Base-by-base conservation (phyloP, 352 stramenopile genomes). In the Pythium chondricola region DNA sequence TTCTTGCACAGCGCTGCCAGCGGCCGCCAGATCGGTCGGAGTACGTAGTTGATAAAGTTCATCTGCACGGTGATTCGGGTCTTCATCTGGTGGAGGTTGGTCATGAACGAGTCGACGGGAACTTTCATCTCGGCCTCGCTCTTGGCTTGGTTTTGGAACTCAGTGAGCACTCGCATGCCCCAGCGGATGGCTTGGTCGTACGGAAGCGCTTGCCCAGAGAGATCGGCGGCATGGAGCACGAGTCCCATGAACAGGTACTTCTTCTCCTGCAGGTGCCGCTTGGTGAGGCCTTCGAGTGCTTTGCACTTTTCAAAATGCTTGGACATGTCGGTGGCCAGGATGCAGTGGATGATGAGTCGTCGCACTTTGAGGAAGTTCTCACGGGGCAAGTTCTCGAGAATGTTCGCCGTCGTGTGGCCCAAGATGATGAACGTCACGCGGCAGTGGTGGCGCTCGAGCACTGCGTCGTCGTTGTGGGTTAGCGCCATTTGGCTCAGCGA, bases 371-470 rank as follows among this genome's bases (percentile, higher is more conserved):
- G 44, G 26, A 89, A 86, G 17, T 50, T 69, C 3, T 72, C 65
- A 8, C 65, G 65, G 0, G 69, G 48, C 36, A 83, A 40, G 31
- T 73, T 68, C 39, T 73, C 70, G 18, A 90, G 49, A 26, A 89
- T 71, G 43, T 88, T 86, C 25, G 64, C 76, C 10, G 71, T 65
- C 36, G 64, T 56, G 24, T 77, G 67, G 48, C 68, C 71, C 30
- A 92, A 52, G 35, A 86, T 83, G 50, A 84, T 72, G 53, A 85
- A 88, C 10, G 74, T 79, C 24, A 85, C 69, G 16, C 71, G 69
- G 31, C 72, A 80, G 43, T 92, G 81, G 45, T 91, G 81, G n/a
- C 83, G 84, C 42, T 94, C 83, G 0, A 94, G 63, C 18, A 94
- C 83, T 8, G 76, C 73, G 37, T 83, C 65, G 54, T 94, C 78